A percentile compares a stretch with the other conserved stretches of the same genome.
Evolutionary conservation across 441 rosid genomes (phyloP).

Genomic region (Theobroma grandiflorum): DNA sequence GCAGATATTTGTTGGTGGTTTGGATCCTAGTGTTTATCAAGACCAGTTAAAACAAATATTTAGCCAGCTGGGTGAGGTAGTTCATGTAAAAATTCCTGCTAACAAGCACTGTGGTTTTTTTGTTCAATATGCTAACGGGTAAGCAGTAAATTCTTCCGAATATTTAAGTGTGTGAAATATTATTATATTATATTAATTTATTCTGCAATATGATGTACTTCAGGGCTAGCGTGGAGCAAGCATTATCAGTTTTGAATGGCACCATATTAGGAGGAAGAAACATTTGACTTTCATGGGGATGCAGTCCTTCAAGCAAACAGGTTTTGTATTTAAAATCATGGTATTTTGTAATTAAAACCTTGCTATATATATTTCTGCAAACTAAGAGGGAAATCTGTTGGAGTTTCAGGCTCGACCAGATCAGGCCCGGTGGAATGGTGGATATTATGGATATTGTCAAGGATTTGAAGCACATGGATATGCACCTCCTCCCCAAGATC

Average conservation of each 20-base stretch:
- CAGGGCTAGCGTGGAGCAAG: constrained; percentile 89
- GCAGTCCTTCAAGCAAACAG: constrained; percentile 94
- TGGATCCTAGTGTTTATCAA: constrained; percentile 75
- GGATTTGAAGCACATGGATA: constrained; percentile 93
- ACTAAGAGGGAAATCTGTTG: constrained; percentile 7
- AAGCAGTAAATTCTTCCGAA: background rate
- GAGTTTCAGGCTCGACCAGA: constrained; percentile 72
- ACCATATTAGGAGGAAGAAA: constrained; percentile 84
- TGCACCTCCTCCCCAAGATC: constrained; percentile 87
- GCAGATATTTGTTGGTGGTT: constrained; percentile 58
- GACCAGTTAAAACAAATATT: constrained; percentile 77
- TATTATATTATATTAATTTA: constrained; percentile 20
- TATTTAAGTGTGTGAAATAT: background rate
- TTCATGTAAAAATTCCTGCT: constrained; percentile 94
- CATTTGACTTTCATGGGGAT: constrained; percentile 96
- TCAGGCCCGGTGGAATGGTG: constrained; percentile 84
- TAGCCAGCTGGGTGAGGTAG: constrained; percentile 87
- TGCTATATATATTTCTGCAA: constrained; percentile 24
- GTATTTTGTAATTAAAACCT: background rate
- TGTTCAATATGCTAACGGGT: constrained; percentile 94
- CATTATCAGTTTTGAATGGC: constrained; percentile 76
- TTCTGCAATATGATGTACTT: constrained; percentile 25
- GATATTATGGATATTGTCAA: constrained; percentile 81
- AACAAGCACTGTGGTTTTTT: constrained; percentile 98
- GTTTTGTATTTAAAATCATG: constrained; percentile 39